Conservation (phyloP, 2,329 filamentous ascomycete genomes). For the Diplodia seriata region DNA sequence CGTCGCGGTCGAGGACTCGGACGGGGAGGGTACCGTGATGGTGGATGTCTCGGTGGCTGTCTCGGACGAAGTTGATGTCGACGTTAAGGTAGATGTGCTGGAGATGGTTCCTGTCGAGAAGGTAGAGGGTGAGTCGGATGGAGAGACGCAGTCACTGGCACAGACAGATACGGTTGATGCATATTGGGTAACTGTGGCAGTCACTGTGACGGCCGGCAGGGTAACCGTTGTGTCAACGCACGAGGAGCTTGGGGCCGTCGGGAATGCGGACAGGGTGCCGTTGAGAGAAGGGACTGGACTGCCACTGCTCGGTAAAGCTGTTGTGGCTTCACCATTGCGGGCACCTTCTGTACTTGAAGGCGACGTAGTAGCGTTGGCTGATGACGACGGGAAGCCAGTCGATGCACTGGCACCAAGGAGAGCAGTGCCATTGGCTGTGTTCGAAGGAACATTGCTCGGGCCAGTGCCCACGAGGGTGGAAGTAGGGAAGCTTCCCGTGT, state of each 20-base stretch:
- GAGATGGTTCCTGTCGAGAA: slow-evolving; percentile 14
- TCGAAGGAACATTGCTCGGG: neutral
- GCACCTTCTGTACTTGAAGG: neutral
- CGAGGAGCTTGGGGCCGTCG: neutral
- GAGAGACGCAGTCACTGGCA: slow-evolving; percentile 21
- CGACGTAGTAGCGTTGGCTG: slow-evolving; percentile 8
- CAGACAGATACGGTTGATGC: slow-evolving; percentile 22
- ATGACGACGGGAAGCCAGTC: neutral
- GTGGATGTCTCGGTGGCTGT: neutral
- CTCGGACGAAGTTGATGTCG: neutral
- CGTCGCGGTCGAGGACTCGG: neutral
- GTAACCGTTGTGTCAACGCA: slow-evolving; percentile 10
- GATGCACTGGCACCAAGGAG: neutral
- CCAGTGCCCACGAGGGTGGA: neutral
- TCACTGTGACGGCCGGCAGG: slow-evolving; percentile 32
- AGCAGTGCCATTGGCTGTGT: slow-evolving; percentile 11
- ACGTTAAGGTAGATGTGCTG: slow-evolving; percentile 1
- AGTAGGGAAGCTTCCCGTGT: neutral
- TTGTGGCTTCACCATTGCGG: neutral
- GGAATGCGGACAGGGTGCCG: slow-evolving; percentile 12
- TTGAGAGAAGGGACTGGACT: slow-evolving; percentile 9
- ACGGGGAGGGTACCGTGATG: slow-evolving; percentile 2
- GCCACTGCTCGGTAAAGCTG: neutral
- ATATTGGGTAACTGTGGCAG: slow-evolving; percentile 30
- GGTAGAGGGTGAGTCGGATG: slow-evolving; percentile 7